Evolutionary conservation across 345 rosid genomes (phyloP), one percentile per base, ranked within the genome.

Genomic region (Toxicodendron radicans): DNA sequence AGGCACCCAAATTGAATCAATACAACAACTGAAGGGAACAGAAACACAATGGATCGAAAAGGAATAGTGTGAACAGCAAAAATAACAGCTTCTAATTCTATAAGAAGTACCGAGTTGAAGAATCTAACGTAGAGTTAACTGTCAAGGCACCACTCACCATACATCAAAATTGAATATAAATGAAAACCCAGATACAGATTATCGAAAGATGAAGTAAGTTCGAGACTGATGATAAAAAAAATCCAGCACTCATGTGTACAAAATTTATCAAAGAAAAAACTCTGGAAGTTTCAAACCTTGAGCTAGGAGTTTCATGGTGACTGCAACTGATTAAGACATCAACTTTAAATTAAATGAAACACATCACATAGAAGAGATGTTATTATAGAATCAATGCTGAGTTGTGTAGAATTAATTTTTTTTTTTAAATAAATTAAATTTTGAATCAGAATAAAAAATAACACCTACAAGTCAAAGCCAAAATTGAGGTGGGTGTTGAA

Each of bases 391-490:
- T 38, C 63, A 35, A 56, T 24, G 77, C 73, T 61, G 75, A 59
- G 73, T 33, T 76, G 75, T 58, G 9, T 21, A n/a, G 1, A 23
- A 43, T 33, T 14, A 21, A 41, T n/a, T n/a, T n/a, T n/a, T 3
- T 21, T 2, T 21, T 2, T 11, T 45, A 6, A 21, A 46, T 64
- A 61, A 71, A 11, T 41, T 20, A 30, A 65, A 57, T 38, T 0
- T 17, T 0, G 9, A 38, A 8, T 20, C 3, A 17, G 33, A 32
- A 14, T 7, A 51, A 57, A 35, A 21, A 7, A 23, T 8, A 9
- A 10, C 32, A 74, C 52, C 78, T 58, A 20, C 72, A 11, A 76
- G 78, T 80, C 75, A 63, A 76, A 27, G 64, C 52, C 17, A 10
- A 46, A 14, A 23, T 32, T 23, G 58, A 56, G 77, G 35, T 46